phyloP scores from a whole-genome alignment of 768 basidiomycete genomes.

The Suillus ampliporus region DNA sequence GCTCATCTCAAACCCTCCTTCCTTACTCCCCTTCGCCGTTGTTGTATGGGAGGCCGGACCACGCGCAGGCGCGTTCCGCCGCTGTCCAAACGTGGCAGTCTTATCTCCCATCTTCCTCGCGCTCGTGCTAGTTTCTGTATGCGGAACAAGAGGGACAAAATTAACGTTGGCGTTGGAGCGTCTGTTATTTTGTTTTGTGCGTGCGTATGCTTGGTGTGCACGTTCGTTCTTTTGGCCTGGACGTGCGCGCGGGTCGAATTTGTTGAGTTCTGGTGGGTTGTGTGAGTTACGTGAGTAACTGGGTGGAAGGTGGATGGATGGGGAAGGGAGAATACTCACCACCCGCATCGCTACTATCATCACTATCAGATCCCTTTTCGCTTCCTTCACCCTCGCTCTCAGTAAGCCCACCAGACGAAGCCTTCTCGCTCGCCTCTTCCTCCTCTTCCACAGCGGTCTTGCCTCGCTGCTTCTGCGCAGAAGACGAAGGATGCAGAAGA shows the following conservation, averaged over 20 bases:
- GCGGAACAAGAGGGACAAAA: constrained; percentile 68
- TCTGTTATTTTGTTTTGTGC: constrained; percentile 49
- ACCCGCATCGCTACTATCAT: constrained; percentile 63
- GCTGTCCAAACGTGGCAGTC: constrained; percentile 73
- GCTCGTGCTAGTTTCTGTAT: constrained; percentile 29
- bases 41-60: constrained; percentile 26
- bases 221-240: constrained; percentile 55
- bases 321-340: constrained; percentile 41
- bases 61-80: constrained; percentile 40
- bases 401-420: constrained; percentile 62
- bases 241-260: constrained; percentile 60
- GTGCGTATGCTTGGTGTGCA: constrained; percentile 50
- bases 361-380: constrained; percentile 49
- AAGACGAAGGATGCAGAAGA: constrained; percentile 89
- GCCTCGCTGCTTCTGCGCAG: constrained; percentile 54
- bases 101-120: constrained; percentile 42
- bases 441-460: constrained; percentile 90
- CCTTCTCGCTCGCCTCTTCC: constrained; percentile 83
- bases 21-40: constrained; percentile 38
- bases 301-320: constrained; percentile 16
- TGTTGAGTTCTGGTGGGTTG: constrained; percentile 49
- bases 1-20: constrained; percentile 82
- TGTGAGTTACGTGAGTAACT: constrained; percentile 10
- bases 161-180: constrained; percentile 53
- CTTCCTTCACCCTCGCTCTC: constrained; percentile 47